Evolutionary conservation across 139 green algal species (phyloP), one percentile per base, ranked within the genome.

Genomic region (Chlamydomonas sphaeroides): DNA sequence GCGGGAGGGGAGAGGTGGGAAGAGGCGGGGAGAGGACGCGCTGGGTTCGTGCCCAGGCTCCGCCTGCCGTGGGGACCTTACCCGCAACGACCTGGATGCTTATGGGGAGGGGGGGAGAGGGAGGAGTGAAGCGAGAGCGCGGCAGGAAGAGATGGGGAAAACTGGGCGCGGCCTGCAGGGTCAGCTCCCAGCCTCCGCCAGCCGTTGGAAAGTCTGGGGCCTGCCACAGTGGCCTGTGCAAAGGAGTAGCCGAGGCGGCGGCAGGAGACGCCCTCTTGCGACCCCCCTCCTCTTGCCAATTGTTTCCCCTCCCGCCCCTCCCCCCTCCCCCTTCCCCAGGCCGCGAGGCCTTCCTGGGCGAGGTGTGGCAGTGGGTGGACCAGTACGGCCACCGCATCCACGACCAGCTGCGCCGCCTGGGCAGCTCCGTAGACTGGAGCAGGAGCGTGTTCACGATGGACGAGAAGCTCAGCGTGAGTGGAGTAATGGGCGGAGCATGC

Each of bases 361-460:
- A 97, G 88, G 94, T 98, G 70, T 95, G 89, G 83, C 88, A 93
- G 83, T 99, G 94, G 93, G 94, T 98, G 84, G 91, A 96, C 18
- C 86, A 95, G 75, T 98, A 99, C 76, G 95, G 95, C 17, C 90
- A 90, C 76, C 89, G 89, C 78, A 99, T 99, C 90, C 88, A 69
- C 56, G 86, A 88, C 33, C 97, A 99, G 94, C 88, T 98, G 84
- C 88, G 94, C n/a, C 89, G 95, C 36, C 89, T 99, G 48, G 97
- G 96, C 51, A 93, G 91, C 65, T 96, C 89, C 36, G 86, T 97
- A 38, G 97, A 99, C 91, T 99, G 97, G 97, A 79, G 80, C 36
- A 84, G 97, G 38, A 84, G 94, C 87, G 90, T 88, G 0, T 99
- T 99, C 89, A 99, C 97, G 20, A 98, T 99, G 96, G 97, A 99